A percentile compares a stretch with the other conserved stretches of the same genome.
Conservation (phyloP, 2,329 filamentous ascomycete genomes). For the Fusarium buharicum region DNA sequence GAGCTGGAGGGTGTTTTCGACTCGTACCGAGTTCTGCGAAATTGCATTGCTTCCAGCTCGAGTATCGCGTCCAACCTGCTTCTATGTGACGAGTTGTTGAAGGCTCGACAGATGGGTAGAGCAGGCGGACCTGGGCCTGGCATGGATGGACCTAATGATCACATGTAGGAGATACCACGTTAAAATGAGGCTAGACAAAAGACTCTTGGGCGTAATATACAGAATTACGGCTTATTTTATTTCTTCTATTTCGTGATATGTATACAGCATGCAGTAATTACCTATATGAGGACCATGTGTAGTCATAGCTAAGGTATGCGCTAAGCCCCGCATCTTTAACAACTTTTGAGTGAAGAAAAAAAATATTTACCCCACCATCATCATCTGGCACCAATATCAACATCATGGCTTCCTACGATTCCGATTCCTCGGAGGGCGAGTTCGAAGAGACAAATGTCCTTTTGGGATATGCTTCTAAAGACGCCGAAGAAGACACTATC, state of each 20-base stretch:
- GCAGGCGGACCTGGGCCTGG: slow-evolving; percentile 70
- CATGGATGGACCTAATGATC: slow-evolving; percentile 69
- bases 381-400: slow-evolving; percentile 33
- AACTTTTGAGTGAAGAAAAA: slow-evolving; percentile 45
- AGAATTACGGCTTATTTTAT: slow-evolving; percentile 34
- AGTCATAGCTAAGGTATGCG: slow-evolving; percentile 16
- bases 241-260: slow-evolving; percentile 5
- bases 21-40: slow-evolving; percentile 93
- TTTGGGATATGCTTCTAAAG: slow-evolving; percentile 86
- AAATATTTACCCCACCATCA: slow-evolving; percentile 56
- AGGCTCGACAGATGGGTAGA: slow-evolving; percentile 93
- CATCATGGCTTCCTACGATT: slow-evolving; percentile 82
- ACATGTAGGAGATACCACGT: slow-evolving; percentile 56
- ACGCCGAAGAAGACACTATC: slow-evolving; percentile 81
- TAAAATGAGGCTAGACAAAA: slow-evolving; percentile 54
- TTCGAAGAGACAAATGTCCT: slow-evolving; percentile 88
- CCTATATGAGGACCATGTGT: not conserved
- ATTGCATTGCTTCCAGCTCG: slow-evolving; percentile 91
- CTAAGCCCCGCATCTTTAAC: slow-evolving; percentile 48
- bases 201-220: slow-evolving; percentile 44
- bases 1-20: slow-evolving; percentile 93
- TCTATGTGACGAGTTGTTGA: slow-evolving; percentile 95
- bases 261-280: not conserved
- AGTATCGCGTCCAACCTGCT: slow-evolving; percentile 96
- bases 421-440: slow-evolving; percentile 79